These are phyloP conservation scores for Conidiobolus incongruus DNA, from an alignment of 371 early-diverging fungal genomes.

Conservation along the genomic window DNA sequence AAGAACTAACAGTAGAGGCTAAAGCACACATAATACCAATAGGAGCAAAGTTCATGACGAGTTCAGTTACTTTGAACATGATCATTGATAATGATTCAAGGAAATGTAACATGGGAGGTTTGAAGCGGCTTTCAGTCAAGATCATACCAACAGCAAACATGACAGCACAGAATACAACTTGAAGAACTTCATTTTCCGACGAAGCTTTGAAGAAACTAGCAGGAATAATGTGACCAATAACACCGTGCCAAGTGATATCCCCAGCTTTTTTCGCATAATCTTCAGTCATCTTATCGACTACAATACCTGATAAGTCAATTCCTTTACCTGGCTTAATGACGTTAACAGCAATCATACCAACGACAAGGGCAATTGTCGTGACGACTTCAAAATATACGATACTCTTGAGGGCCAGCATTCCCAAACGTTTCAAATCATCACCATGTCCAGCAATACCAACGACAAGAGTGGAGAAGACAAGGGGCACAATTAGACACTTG, in stretches of 20 bases:
- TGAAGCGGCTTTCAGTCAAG: conserved; percentile 15
- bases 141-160: conserved; percentile 45
- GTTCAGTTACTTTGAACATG: conserved; percentile 43
- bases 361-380: conserved; percentile 37
- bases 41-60: conserved; percentile 54
- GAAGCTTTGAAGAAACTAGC: conserved; percentile 23
- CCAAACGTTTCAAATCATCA: conserved; percentile 36
- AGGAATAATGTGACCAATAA: conserved; percentile 29
- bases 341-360: conserved; percentile 46
- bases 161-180: conserved; percentile 39
- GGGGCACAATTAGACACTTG: conserved; percentile 35
- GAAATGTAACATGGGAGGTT: conserved; percentile 25
- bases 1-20: conserved; percentile 38
- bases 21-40: conserved; percentile 44
- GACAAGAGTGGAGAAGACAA: conserved; percentile 44
- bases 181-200: conserved; percentile 27
- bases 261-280: conserved; percentile 9
- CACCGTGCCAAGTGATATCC: conserved; percentile 26
- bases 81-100: conserved; percentile 28
- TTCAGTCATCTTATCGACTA: conserved; percentile 6
- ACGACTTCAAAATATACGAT: conserved; percentile 41
- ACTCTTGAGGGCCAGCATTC: conserved; percentile 35
- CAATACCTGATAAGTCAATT: conserved; percentile 11
- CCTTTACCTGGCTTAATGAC: conserved; percentile 35
- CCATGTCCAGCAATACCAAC: conserved; percentile 57